phyloP scores from a whole-genome alignment of 2,329 filamentous ascomycete genomes.

The Lachnellula cervina region DNA sequence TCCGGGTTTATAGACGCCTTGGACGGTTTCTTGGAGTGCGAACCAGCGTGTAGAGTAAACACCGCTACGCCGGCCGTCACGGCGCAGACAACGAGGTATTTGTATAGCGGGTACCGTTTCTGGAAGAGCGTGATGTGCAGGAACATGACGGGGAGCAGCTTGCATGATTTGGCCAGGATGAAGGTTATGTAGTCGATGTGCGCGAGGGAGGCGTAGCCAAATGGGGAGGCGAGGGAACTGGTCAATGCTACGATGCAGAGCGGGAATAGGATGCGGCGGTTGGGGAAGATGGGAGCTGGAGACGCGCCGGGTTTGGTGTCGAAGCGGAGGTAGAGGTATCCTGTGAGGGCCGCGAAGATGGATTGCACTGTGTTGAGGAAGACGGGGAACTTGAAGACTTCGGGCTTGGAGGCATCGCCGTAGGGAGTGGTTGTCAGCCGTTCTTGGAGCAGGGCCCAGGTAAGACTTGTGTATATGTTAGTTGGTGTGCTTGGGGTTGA shows the following conservation, averaged over 20 bases:
- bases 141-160: slow-evolving; percentile 97
- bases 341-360: slow-evolving; percentile 76
- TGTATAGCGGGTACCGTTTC: slow-evolving; percentile 86
- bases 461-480: slow-evolving; percentile 55
- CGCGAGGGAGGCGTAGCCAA: slow-evolving; percentile 85
- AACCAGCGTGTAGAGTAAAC: slow-evolving; percentile 81
- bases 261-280: slow-evolving; percentile 66
- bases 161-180: slow-evolving; percentile 95
- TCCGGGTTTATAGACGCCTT: slow-evolving; percentile 39
- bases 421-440: slow-evolving; percentile 93
- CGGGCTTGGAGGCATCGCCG: slow-evolving; percentile 54
- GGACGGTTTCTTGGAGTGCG: slow-evolving; percentile 45
- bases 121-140: slow-evolving; percentile 90
- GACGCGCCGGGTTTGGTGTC: slow-evolving; percentile 51
- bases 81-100: slow-evolving; percentile 87
- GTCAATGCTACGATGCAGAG: slow-evolving; percentile 83
- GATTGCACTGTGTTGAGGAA: slow-evolving; percentile 97
- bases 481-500: neutral
- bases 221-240: slow-evolving; percentile 84
- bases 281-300: slow-evolving; percentile 69
- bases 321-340: slow-evolving; percentile 71
- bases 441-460: slow-evolving; percentile 95
- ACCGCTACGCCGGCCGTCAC: slow-evolving; percentile 91
- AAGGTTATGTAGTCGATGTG: slow-evolving; percentile 99
- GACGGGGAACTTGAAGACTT: slow-evolving; percentile 88